These are phyloP conservation scores for Pestalotiopsis sp. DNA, from an alignment of 2,329 filamentous ascomycete species.

Conservation along the genomic window DNA sequence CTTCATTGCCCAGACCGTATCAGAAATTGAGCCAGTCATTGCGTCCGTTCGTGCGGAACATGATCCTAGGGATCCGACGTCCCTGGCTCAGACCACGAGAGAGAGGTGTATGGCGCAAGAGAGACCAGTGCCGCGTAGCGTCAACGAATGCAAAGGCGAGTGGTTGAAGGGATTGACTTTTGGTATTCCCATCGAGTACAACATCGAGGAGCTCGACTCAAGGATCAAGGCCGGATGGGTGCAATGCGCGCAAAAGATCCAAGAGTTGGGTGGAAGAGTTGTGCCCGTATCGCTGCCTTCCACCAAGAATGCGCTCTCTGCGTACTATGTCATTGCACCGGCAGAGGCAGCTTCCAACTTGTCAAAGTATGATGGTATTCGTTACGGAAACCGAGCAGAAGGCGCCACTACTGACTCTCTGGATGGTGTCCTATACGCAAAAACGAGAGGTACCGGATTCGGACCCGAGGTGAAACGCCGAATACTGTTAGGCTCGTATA, in stretches of 20 bases:
- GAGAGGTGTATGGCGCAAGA: conserved; percentile 38
- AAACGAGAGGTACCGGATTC: conserved; percentile 74
- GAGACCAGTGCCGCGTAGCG: conserved; percentile 20
- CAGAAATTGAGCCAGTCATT: conserved; percentile 54
- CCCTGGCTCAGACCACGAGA: conserved; percentile 60
- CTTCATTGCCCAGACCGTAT: conserved; percentile 62
- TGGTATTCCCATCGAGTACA: conserved; percentile 77
- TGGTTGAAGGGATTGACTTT: conserved; percentile 43
- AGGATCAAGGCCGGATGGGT: conserved; percentile 73
- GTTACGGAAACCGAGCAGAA: conserved; percentile 70
- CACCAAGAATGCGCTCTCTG: conserved; percentile 82
- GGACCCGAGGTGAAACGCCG: conserved; percentile 84
- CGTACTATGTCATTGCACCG: conserved; percentile 94
- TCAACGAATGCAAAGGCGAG: not conserved
- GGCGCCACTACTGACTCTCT: conserved; percentile 51
- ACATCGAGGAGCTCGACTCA: conserved; percentile 77
- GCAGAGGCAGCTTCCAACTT: conserved; percentile 96
- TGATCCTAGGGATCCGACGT: conserved; percentile 77
- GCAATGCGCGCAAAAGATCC: conserved; percentile 60
- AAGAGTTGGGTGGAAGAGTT: conserved; percentile 68
- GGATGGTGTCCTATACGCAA: conserved; percentile 72
- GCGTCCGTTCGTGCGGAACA: conserved; percentile 50
- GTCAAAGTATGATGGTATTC: conserved; percentile 95
- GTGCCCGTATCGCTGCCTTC: conserved; percentile 79
- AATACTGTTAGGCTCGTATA: conserved; percentile 88